Evolutionary conservation across 306 rosid species (phyloP).

Genomic region (Castanospermum australe): DNA sequence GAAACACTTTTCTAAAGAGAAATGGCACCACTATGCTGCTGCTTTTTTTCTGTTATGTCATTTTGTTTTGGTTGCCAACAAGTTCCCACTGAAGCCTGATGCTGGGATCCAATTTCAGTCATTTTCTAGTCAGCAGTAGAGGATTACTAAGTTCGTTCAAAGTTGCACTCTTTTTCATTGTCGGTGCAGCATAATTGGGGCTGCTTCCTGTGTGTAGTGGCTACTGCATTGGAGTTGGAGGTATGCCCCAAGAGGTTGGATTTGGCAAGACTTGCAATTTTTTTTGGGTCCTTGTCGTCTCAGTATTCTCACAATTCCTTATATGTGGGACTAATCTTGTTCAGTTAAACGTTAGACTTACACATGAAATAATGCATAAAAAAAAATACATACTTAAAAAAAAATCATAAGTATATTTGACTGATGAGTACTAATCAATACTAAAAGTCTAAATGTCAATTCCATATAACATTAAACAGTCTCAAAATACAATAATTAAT

Average conservation of each 20-base stretch:
- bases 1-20: not conserved
- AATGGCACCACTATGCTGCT: not conserved
- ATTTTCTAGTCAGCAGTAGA: not conserved
- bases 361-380: no score
- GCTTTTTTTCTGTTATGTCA: not conserved
- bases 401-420: no score
- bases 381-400: no score
- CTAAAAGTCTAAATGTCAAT: no score
- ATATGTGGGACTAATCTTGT: no score
- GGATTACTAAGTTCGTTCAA: not conserved
- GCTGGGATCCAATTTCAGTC: conserved; percentile 5
- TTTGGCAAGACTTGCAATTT: no score
- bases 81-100: not conserved
- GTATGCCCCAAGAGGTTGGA: not conserved
- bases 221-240: not conserved
- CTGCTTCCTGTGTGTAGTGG: not conserved
- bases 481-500: not conserved
- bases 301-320: no score
- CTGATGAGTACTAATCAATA: no score
- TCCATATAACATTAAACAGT: no score
- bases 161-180: not conserved
- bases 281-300: no score
- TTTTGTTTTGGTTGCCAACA: not conserved
- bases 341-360: no score
- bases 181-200: not conserved